Base-by-base conservation (phyloP, 2,329 filamentous ascomycete species). In the Colletotrichum lentis region DNA sequence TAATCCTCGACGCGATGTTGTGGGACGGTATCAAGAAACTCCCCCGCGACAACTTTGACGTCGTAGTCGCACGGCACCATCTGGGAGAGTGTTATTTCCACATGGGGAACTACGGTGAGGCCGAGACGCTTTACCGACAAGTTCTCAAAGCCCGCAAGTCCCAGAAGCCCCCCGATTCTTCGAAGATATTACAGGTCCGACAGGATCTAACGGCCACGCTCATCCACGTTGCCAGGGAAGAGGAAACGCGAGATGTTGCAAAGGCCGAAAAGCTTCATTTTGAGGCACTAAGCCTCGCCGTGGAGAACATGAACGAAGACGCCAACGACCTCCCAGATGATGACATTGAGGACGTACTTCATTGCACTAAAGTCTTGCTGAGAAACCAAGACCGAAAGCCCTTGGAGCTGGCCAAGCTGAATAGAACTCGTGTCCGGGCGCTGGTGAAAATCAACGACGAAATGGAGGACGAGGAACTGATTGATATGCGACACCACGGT, bases 61-160 rank as follows among this genome's bases (percentile, higher is more conserved):
- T 61, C 12, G 39, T 61, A n/a, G 35, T 52, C 10, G 58, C 58
- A 22, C 24, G 49, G 22, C 46, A 61, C n/a, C 47, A 61, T 35
- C 37, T 61, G 16, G 43, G 43, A 11, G 35, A 24, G 31, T 61
- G 58, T 22, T 52, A n/a, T 11, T 61, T 61, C 22, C 6, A 3
- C 8, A 27, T 41, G 20, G 47, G 7, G 35, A 27, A 61, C 12
- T 53, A 49, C 22, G 8, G 20, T 4, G 31, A 50, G 14, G 46
- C 58, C 11, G 58, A 61, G 47, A 31, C 3, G 7, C 20, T 61
- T n/a, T 41, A 49, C 37, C 58, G 58, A 24, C 7, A 61, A n/a
- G 47, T 61, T 31, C 16, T 61, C 11, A 3, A 46, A 16, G 58
- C 58, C 7, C 49, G 58, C 4, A 43, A 22, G 14, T 24, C 20